Evolutionary conservation across 768 basidiomycete species (phyloP).

Genomic region (Boletales sp.): DNA sequence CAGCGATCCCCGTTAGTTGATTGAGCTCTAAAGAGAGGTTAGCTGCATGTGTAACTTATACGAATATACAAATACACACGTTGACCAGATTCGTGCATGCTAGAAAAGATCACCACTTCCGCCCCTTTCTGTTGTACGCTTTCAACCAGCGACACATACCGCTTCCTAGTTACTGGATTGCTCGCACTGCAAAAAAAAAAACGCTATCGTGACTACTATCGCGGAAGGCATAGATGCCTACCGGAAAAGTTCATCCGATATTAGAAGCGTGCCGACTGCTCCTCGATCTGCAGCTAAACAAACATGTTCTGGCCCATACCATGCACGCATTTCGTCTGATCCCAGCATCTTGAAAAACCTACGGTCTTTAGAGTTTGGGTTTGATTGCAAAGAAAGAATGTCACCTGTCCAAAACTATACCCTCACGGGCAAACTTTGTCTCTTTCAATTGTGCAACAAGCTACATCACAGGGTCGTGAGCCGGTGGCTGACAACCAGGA

Average conservation of each 20-base stretch:
- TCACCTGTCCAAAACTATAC: constrained; percentile 85
- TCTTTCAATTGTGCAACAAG: constrained; percentile 78
- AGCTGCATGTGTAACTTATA: not conserved
- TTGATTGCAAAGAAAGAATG: not conserved
- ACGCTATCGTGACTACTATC: not conserved
- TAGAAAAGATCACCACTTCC: constrained; percentile 95
- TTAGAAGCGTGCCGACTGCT: constrained; percentile 89
- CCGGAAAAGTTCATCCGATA: constrained; percentile 95
- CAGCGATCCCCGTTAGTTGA: constrained; percentile 91
- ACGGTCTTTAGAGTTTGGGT: not conserved
- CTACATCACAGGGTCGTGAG: constrained; percentile 35
- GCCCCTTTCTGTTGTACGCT: constrained; percentile 84
- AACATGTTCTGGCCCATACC: constrained; percentile 98
- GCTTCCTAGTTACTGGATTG: constrained; percentile 72
- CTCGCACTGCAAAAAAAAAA: constrained; percentile 54
- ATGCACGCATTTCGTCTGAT: constrained; percentile 90
- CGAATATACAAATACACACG: constrained; percentile 49
- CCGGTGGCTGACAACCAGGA: not conserved
- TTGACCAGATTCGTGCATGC: constrained; percentile 99
- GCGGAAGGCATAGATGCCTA: constrained; percentile 28
- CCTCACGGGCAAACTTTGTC: constrained; percentile 95
- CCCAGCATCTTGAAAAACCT: constrained; percentile 99
- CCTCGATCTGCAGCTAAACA: constrained; percentile 87
- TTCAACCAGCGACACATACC: constrained; percentile 86
- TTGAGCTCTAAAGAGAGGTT: constrained; percentile 70